Base-by-base conservation (phyloP, 176 grass and related monocot species). In the Puccinellia tenuiflora region DNA sequence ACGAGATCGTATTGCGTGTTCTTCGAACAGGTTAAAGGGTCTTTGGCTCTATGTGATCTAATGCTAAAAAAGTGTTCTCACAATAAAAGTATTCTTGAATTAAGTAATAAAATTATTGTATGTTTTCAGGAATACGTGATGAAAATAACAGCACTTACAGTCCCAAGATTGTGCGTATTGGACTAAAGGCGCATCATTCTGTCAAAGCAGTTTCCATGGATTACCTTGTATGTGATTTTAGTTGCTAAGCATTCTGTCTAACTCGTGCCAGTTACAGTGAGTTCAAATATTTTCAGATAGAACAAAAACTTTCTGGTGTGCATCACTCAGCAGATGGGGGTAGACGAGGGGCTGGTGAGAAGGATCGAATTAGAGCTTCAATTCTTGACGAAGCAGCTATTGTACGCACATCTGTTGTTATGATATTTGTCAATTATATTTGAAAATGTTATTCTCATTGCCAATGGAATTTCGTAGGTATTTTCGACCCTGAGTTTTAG, bases 401-500 rank as follows among this genome's bases (percentile, higher is more conserved):
- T 88, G 92, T 98, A 90, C 42, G 77, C 71, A 75, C 52, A 79
- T 84, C 24, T 87, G 24, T 62, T 63, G 78, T 66, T 81, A 79
- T 79, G 42, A 61, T 66, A 79, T 61, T 63, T 4, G 2, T 4
- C 35, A 48, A 72, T 65, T 59, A 26, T 77, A 31, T 53, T 78
- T 85, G 26, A 54, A 8, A 79, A 25, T 69, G 39, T 81, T 83
- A 40, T 69, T 63, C 73, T 88, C 47, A 87, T 73, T 78, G 5
- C 76, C 62, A 51, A 72, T 61, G 81, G 50, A 75, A 77, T 76
- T 54, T 56, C 29, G 56, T 83, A 98, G 96, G 96, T 98, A 51
- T 98, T 98, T 93, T 95, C 96, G 62, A 98, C 96, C 76, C 89
- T 98, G 39, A 95, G 96, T 89, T 98, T 98, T 73, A 98, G 96